Conservation (phyloP, 2,329 filamentous ascomycete genomes). For the Aspergillus sp. region DNA sequence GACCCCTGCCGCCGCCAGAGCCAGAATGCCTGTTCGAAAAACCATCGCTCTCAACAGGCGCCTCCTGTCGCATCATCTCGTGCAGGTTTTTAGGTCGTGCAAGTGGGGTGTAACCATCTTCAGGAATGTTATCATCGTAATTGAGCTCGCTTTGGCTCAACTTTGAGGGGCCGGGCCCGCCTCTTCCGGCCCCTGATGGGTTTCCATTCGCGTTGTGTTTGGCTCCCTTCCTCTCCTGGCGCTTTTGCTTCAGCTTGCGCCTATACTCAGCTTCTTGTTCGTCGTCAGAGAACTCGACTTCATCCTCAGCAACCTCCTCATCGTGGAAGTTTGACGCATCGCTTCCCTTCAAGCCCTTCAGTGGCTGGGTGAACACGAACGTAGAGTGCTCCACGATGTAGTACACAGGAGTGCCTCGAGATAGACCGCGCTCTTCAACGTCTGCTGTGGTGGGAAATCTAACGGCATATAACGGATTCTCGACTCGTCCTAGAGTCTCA, state of each 20-base stretch:
- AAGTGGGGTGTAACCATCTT: constrained; percentile 65
- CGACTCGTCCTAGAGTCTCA: constrained; percentile 82
- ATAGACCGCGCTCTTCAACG: constrained; percentile 65
- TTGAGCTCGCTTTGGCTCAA: constrained; percentile 51
- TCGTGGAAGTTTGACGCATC: constrained; percentile 95
- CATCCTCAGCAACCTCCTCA: constrained; percentile 81
- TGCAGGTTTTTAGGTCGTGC: constrained; percentile 65
- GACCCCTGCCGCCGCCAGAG: constrained; percentile 50
- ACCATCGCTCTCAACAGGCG: constrained; percentile 34
- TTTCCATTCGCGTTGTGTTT: constrained; percentile 44
- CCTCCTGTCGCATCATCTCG: constrained; percentile 47
- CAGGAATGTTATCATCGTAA: constrained; percentile 64
- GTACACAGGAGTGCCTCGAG: constrained; percentile 69
- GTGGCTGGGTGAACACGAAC: constrained; percentile 81
- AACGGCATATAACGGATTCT: constrained; percentile 82
- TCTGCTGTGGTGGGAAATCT: constrained; percentile 70
- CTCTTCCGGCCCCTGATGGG: constrained; percentile 37
- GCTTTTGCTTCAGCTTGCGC: constrained; percentile 66
- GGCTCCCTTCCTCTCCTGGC: constrained; percentile 53
- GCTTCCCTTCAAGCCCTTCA: constrained; percentile 79
- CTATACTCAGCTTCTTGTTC: constrained; percentile 88
- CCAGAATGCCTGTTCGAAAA: constrained; percentile 33
- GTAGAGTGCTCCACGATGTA: constrained; percentile 77
- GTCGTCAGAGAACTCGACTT: constrained; percentile 95
- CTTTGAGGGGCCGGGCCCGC: constrained; percentile 38